A percentile compares a stretch with the other conserved stretches of the same genome.
These are phyloP conservation scores for Lentinula boryana DNA, from an alignment of 768 basidiomycete genomes.

Conservation along the genomic window DNA sequence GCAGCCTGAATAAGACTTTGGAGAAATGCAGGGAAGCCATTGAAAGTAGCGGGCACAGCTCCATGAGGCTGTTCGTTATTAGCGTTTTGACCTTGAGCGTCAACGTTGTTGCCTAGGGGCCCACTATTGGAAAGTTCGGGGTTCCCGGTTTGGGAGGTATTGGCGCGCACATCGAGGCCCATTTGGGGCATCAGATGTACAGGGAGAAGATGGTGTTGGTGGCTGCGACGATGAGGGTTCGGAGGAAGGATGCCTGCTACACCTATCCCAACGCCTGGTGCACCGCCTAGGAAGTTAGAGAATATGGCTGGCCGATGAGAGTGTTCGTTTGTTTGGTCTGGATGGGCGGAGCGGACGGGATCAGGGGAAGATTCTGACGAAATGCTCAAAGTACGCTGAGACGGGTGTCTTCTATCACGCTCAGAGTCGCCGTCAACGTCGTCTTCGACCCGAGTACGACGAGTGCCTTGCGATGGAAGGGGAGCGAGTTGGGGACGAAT, in stretches of 20 bases:
- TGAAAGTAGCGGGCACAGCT: neutral
- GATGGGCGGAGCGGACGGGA: neutral
- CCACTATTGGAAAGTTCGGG: neutral
- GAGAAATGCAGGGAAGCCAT: neutral
- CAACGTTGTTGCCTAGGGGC: neutral
- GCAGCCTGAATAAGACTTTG: neutral
- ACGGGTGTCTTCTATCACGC: constrained; percentile 59
- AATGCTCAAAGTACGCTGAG: constrained; percentile 37
- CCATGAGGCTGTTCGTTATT: neutral
- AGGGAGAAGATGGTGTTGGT: neutral
- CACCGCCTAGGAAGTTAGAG: neutral
- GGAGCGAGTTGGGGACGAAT: constrained; percentile 10
- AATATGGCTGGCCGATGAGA: neutral
- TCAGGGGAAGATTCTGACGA: constrained; percentile 17
- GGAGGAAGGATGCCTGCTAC: neutral
- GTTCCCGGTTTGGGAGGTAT: neutral
- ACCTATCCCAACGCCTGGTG: neutral
- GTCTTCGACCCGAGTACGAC: constrained; percentile 56
- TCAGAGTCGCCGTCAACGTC: constrained; percentile 47
- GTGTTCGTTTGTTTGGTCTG: neutral
- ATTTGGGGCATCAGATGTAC: neutral
- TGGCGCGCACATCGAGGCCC: neutral
- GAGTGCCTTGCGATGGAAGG: constrained; percentile 13
- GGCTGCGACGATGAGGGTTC: neutral
- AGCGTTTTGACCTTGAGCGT: neutral